phyloP scores from a whole-genome alignment of 176 grass and related monocot species.

The Aechmea fasciata region DNA sequence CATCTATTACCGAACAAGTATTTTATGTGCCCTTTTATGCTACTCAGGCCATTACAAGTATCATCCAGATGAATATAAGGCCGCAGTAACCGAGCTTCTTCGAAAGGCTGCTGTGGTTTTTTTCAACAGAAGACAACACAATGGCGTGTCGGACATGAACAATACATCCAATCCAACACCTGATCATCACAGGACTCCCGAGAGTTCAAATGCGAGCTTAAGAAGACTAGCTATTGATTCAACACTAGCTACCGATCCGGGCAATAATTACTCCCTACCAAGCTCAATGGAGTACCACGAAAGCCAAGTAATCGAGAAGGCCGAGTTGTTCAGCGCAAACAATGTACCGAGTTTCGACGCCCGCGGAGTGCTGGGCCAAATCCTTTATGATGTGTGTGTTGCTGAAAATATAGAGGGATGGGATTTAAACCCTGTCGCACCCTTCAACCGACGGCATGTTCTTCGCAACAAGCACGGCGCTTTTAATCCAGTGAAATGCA shows the following conservation, averaged over 20 bases:
- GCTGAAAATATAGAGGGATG: constrained; percentile 67
- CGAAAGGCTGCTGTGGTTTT: constrained; percentile 40
- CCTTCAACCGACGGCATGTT: constrained; percentile 26
- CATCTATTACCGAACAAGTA: neutral
- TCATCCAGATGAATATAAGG: constrained; percentile 59
- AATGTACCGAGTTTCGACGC: constrained; percentile 34
- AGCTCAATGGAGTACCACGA: constrained; percentile 77
- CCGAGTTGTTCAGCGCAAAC: constrained; percentile 37
- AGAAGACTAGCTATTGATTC: constrained; percentile 23
- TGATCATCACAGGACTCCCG: constrained; percentile 24
- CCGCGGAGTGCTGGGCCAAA: constrained; percentile 52
- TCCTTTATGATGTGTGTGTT: constrained; percentile 51
- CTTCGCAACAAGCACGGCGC: constrained; percentile 2
- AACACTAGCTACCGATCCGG: constrained; percentile 23
- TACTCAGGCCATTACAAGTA: constrained; percentile 71
- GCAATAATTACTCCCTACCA: constrained; percentile 39
- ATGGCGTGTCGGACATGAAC: constrained; percentile 1
- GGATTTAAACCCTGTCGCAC: constrained; percentile 48
- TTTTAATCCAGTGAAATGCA: constrained; percentile 53
- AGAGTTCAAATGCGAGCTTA: constrained; percentile 24
- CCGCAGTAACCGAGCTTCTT: constrained; percentile 52
- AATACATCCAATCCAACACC: constrained; percentile 6
- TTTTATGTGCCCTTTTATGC: neutral
- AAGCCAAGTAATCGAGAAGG: constrained; percentile 29
- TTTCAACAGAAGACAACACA: constrained; percentile 30